Percentiles rank a stretch among this genome's conserved stretches.
Evolutionary conservation across 1,284 basidiomycete species (phyloP).

Genomic region (Leccinum fallax): DNA sequence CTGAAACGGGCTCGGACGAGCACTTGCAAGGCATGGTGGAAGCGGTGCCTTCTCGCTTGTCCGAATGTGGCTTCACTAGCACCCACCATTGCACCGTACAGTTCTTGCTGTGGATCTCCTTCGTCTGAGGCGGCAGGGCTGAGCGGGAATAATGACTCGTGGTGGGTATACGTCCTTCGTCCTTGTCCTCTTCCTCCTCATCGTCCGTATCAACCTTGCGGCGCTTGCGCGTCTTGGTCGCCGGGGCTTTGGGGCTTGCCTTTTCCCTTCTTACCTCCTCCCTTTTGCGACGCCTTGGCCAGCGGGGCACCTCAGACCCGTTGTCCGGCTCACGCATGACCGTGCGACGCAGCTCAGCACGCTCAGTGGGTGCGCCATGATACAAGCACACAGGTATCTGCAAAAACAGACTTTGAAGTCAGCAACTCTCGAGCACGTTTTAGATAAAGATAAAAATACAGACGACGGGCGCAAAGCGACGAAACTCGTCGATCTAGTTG

Average conservation of each 20-base stretch:
- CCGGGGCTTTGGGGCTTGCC: neutral
- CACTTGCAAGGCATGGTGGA: too few species aligned
- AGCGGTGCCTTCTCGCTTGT: too few species aligned
- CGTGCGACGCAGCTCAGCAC: slow-evolving; percentile 72
- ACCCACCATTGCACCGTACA: too few species aligned
- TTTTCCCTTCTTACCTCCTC: slow-evolving; percentile 13
- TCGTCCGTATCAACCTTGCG: slow-evolving; percentile 22
- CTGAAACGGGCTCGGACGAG: too few species aligned
- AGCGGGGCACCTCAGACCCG: slow-evolving; percentile 21
- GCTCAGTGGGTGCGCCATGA: slow-evolving; percentile 81
- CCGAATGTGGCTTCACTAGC: too few species aligned
- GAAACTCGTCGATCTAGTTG: slow-evolving; percentile 91
- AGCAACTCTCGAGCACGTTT: neutral
- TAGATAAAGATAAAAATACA: slow-evolving; percentile 34
- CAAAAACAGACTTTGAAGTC: neutral
- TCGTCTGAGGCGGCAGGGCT: slow-evolving; percentile 23
- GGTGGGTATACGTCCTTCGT: slow-evolving; percentile 19
- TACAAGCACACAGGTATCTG: slow-evolving; percentile 89
- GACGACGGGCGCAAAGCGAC: slow-evolving; percentile 78
- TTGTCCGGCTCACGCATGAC: slow-evolving; percentile 44
- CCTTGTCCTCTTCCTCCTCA: slow-evolving; percentile 9
- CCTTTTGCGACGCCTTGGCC: slow-evolving; percentile 8
- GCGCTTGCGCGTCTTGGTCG: slow-evolving; percentile 17
- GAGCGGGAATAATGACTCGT: slow-evolving; percentile 20
- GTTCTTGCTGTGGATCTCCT: slow-evolving; percentile 16